These are phyloP conservation scores for Nakazawaea anatomiae DNA, from an alignment of 805 yeast species.

Conservation along the genomic window DNA sequence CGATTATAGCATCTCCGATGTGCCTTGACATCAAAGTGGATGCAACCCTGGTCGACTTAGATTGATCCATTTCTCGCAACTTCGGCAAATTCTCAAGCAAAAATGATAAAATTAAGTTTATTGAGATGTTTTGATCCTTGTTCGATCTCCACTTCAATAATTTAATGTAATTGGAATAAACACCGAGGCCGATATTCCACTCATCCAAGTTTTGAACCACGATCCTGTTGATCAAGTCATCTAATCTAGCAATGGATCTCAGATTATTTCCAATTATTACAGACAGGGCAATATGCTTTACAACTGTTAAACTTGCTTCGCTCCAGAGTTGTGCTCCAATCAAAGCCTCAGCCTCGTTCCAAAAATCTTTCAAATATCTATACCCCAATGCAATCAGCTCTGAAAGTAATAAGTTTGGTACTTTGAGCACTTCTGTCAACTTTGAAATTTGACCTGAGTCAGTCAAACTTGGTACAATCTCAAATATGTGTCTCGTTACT, in stretches of 20 bases:
- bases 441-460: conserved; percentile 14
- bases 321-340: conserved; percentile 53
- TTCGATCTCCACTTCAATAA: conserved; percentile 16
- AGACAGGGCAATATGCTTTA: conserved; percentile 64
- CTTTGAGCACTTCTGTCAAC: conserved; percentile 31
- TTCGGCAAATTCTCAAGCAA: conserved; percentile 40
- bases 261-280: conserved; percentile 48
- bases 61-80: conserved; percentile 24
- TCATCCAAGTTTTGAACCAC: conserved; percentile 27
- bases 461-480: conserved; percentile 4
- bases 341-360: conserved; percentile 56
- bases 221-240: conserved; percentile 32
- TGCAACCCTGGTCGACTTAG: conserved; percentile 38
- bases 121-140: conserved; percentile 15
- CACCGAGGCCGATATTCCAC: conserved; percentile 55
- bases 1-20: conserved; percentile 36
- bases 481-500: conserved; percentile 7
- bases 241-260: conserved; percentile 19
- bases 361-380: conserved; percentile 41
- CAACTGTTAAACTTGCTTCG: conserved; percentile 58
- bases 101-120: conserved; percentile 24
- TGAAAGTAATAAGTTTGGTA: conserved; percentile 44
- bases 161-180: conserved; percentile 46
- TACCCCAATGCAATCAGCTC: conserved; percentile 59
- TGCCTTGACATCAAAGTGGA: conserved; percentile 45